Evolutionary conservation across 1,139 yeast genomes (phyloP).

Genomic region (Maudiozyma humilis): DNA sequence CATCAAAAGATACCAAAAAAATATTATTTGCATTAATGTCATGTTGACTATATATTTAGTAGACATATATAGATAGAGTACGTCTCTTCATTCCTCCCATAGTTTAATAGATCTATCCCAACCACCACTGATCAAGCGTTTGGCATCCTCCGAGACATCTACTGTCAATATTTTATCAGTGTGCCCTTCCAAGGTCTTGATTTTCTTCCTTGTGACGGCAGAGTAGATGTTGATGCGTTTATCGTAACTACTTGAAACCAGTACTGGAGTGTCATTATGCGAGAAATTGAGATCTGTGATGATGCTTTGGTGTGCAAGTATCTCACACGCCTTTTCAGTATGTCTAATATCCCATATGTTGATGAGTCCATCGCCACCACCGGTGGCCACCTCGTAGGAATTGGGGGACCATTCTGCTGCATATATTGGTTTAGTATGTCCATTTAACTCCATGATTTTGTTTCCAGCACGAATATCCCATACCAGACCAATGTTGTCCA

Average conservation of each 20-base stretch:
- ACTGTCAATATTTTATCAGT: conserved; percentile 68
- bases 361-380: conserved; percentile 73
- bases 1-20: too few species aligned
- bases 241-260: conserved; percentile 67
- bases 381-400: conserved; percentile 72
- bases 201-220: conserved; percentile 62
- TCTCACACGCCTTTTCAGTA: conserved; percentile 38
- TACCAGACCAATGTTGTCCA: conserved; percentile 62
- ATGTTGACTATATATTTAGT: background rate
- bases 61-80: background rate
- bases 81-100: conserved; percentile 35
- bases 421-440: conserved; percentile 69
- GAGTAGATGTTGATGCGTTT: conserved; percentile 56
- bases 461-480: conserved; percentile 89
- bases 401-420: conserved; percentile 67
- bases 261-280: conserved; percentile 39
- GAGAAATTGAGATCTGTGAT: conserved; percentile 61
- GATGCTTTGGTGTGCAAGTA: conserved; percentile 71
- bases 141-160: conserved; percentile 43
- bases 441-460: conserved; percentile 48
- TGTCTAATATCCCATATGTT: conserved; percentile 82
- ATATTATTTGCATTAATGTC: background rate
- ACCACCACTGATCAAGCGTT: conserved; percentile 53
- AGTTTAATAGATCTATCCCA: conserved; percentile 76
- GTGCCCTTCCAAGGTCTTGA: conserved; percentile 51